These are phyloP conservation scores for Raphanus sativus DNA, from an alignment of 345 rosid species.

Conservation along the genomic window DNA sequence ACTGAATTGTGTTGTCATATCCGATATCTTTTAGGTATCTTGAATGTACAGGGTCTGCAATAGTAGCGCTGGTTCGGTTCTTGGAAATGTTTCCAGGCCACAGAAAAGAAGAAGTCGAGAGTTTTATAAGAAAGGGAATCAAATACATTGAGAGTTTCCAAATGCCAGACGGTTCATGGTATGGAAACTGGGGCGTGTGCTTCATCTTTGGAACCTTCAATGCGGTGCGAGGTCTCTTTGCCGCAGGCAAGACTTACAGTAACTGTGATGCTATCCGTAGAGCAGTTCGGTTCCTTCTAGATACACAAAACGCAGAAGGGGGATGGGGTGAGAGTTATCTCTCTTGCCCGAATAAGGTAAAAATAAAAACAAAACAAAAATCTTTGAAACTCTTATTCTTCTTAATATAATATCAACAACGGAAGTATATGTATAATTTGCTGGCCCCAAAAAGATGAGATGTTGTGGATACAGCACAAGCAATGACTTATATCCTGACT, in stretches of 20 bases:
- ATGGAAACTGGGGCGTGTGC: constrained; percentile 73
- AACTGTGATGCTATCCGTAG: constrained; percentile 41
- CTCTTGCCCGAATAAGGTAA: constrained; percentile 38
- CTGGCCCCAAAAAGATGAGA: too few species aligned
- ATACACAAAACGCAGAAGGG: constrained; percentile 51
- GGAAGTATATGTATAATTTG: too few species aligned
- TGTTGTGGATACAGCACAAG: too few species aligned
- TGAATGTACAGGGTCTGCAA: constrained; percentile 54
- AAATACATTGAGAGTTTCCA: constrained; percentile 50
- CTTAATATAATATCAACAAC: too few species aligned
- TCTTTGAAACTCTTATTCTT: too few species aligned
- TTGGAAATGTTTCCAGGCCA: constrained; percentile 47
- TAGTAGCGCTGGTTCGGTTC: constrained; percentile 41
- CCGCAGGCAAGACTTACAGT: constrained; percentile 44
- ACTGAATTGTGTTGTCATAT: too few species aligned
- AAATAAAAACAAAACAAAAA: too few species aligned
- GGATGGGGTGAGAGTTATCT: constrained; percentile 74
- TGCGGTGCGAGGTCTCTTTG: constrained; percentile 47
- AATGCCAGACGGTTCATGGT: constrained; percentile 63
- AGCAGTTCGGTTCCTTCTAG: constrained; percentile 55
- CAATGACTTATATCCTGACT: too few species aligned
- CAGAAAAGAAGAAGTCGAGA: constrained; percentile 50
- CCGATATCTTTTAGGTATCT: constrained; percentile 28
- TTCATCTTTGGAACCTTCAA: constrained; percentile 59
- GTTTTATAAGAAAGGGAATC: constrained; percentile 45